Base-by-base conservation (phyloP, 2,329 filamentous ascomycete species). In the Coniella lustricola region DNA sequence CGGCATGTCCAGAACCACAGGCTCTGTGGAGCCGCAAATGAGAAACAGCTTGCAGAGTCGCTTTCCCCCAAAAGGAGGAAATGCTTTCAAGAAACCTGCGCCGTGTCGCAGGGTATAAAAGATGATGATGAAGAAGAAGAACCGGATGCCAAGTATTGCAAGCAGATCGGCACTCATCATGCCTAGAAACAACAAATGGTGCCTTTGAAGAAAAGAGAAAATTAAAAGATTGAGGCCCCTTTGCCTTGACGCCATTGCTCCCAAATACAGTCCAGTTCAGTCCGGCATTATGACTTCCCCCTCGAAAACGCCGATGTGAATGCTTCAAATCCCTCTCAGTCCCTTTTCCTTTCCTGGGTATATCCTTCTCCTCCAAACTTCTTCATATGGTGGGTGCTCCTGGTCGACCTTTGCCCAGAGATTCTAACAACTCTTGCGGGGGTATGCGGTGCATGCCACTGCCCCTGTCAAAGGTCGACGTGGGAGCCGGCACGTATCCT, bases 401-500 rank as follows among this genome's bases (percentile, higher is more conserved):
- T 13, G 71, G 60, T 50, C 71, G 66, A 29, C 69, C 69, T 52
- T 72, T 71, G 38, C 71, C 69, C 14, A 82, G 61, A 16, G 72
- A 75, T 57, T 78, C 73, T 7, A 82, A 66, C 33, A 82, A 70
- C 62, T 84, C 76, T 44, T 75, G 72, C 3, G 81, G 81, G 12
- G 81, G 81, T 52, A 84, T 74, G 53, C 78, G 69, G 55, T 73
- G 70, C 55, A 83, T 77, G 45, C 77, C 77, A 53, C 71, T 77
- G 47, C 73, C 74, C 35, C 76, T 72, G 59, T 83, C 80, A 54
- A 75, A 78, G 72, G 78, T 79, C 32, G 73, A 78, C 16, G 82
- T 85, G 4, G 84, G 83, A 32, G 87, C 87, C n/a, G 84, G 87
- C 13, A 82, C 71, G 57, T 94, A 94, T 43, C 89, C 88, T 62